A percentile compares a stretch with the other conserved stretches of the same genome.
Conservation (phyloP, 1,284 basidiomycete species). For the Ganoderma sinense region DNA sequence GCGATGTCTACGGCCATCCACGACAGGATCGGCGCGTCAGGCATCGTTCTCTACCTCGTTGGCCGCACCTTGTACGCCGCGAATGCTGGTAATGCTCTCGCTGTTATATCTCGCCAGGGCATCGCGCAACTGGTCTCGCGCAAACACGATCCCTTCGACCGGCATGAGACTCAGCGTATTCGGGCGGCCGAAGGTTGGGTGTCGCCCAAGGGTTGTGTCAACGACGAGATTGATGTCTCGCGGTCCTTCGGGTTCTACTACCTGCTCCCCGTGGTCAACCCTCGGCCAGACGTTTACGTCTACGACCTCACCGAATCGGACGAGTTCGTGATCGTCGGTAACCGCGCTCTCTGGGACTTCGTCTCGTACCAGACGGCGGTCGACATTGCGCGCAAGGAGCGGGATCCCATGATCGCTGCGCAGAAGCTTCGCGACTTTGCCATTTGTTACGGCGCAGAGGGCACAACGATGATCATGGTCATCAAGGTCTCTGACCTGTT, state of each 20-base stretch:
- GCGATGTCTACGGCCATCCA: constrained; percentile 42
- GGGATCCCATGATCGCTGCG: constrained; percentile 96
- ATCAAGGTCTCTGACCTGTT: constrained; percentile 88
- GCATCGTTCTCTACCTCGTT: constrained; percentile 87
- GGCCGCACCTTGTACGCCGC: constrained; percentile 89
- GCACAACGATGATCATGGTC: constrained; percentile 98
- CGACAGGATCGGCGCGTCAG: constrained; percentile 84
- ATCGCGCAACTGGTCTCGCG: constrained; percentile 80
- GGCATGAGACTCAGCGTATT: constrained; percentile 86
- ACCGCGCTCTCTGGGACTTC: constrained; percentile 93
- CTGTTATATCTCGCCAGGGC: constrained; percentile 88
- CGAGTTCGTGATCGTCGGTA: constrained; percentile 97
- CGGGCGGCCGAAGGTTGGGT: constrained; percentile 96
- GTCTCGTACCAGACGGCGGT: constrained; percentile 97
- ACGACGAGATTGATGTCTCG: constrained; percentile 92
- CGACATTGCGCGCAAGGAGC: constrained; percentile 91
- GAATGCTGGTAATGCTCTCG: constrained; percentile 90
- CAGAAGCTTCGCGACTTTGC: constrained; percentile 98
- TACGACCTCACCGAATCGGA: constrained; percentile 86
- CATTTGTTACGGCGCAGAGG: constrained; percentile 95
- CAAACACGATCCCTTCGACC: constrained; percentile 93
- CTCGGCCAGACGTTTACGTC: constrained; percentile 81
- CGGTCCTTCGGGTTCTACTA: constrained; percentile 96
- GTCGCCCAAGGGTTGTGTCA: constrained; percentile 92
- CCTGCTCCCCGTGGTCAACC: constrained; percentile 91